phyloP scores from a whole-genome alignment of 768 basidiomycete species.

The Tremella yokohamensis region DNA sequence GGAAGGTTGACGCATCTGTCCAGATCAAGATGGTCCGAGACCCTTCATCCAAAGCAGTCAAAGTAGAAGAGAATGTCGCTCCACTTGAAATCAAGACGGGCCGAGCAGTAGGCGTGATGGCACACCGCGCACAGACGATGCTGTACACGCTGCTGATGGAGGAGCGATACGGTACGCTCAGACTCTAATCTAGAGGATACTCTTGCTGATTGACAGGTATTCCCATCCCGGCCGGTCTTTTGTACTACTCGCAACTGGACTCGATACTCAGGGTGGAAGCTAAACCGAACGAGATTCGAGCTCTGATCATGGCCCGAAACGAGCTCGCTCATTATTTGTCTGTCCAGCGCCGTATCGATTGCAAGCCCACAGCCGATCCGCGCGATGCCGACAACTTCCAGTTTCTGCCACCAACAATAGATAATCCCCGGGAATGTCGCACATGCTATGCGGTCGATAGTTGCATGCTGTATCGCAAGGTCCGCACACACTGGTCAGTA shows the following conservation, averaged over 20 bases:
- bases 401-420: constrained; percentile 82
- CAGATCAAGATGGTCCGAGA: constrained; percentile 62
- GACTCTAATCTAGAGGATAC: neutral
- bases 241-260: constrained; percentile 92
- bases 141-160: constrained; percentile 85
- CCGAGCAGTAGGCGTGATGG: constrained; percentile 68
- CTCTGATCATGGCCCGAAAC: constrained; percentile 75
- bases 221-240: constrained; percentile 72
- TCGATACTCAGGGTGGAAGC: constrained; percentile 79
- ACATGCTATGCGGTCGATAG: constrained; percentile 76
- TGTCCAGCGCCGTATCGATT: constrained; percentile 17
- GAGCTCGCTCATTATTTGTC: constrained; percentile 71
- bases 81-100: constrained; percentile 98
- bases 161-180: constrained; percentile 68
- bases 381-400: neutral
- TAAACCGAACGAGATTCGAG: constrained; percentile 75
- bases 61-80: constrained; percentile 38
- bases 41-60: constrained; percentile 22
- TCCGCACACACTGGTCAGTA: constrained; percentile 35
- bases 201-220: constrained; percentile 54
- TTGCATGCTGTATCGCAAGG: constrained; percentile 93
- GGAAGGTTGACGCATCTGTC: constrained; percentile 89
- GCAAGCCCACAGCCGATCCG: constrained; percentile 15
- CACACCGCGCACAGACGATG: constrained; percentile 97
- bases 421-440: constrained; percentile 72